Conservation (phyloP, 1,284 basidiomycete genomes). For the Moesziomyces sp. region DNA sequence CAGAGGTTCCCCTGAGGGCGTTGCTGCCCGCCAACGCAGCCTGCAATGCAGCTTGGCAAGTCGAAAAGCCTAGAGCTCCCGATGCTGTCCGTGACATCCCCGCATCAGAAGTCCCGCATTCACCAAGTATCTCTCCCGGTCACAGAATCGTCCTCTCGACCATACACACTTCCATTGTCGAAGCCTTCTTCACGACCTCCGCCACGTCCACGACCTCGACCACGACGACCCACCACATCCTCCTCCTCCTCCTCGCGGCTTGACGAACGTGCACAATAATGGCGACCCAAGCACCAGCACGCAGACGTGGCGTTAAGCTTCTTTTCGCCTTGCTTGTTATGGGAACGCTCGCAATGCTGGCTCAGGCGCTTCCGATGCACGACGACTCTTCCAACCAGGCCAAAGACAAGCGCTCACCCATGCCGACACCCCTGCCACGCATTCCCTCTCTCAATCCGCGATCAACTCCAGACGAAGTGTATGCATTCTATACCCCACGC, state of each 20-base stretch:
- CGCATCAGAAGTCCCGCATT: too few species aligned
- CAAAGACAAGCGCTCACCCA: slow-evolving; percentile 14
- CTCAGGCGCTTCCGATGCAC: slow-evolving; percentile 8
- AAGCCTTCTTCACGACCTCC: too few species aligned
- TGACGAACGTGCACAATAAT: background rate
- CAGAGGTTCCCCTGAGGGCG: background rate
- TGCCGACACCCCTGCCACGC: slow-evolving; percentile 33
- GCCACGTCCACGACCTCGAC: too few species aligned
- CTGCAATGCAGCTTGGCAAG: background rate
- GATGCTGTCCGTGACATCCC: too few species aligned
- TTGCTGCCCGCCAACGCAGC: background rate
- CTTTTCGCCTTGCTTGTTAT: background rate
- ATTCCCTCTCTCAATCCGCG: slow-evolving; percentile 16
- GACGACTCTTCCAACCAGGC: background rate
- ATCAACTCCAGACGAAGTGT: slow-evolving; percentile 47
- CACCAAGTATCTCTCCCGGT: too few species aligned
- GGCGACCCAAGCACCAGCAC: background rate
- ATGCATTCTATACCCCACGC: slow-evolving; percentile 43
- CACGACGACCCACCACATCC: too few species aligned
- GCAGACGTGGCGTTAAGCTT: background rate
- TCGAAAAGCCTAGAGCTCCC: too few species aligned
- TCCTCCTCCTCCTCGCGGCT: too few species aligned
- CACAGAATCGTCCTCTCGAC: too few species aligned
- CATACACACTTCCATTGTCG: too few species aligned
- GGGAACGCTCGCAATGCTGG: background rate